These are phyloP conservation scores for Penicillium aurantiogriseum DNA, from an alignment of 2,329 filamentous ascomycete species.

Conservation along the genomic window DNA sequence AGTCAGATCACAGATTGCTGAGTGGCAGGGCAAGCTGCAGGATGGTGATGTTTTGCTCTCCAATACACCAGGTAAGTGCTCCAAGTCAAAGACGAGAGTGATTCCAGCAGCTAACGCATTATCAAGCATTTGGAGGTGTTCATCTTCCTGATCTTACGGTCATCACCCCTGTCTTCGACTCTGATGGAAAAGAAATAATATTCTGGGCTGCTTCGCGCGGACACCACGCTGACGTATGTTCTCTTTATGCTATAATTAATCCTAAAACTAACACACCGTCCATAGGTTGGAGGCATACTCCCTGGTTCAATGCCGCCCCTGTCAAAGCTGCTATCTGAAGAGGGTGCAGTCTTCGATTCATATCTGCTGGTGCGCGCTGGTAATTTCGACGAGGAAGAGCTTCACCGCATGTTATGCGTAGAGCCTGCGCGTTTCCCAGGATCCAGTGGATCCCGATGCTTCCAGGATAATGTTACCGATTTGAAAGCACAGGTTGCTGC, in stretches of 20 bases:
- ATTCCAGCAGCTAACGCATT: background rate
- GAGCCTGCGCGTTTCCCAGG: conserved; percentile 69
- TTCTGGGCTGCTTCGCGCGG: conserved; percentile 75
- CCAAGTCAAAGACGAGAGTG: too few relatives aligned
- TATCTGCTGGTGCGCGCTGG: conserved; percentile 71
- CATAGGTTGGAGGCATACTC: conserved; percentile 66
- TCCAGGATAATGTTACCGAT: conserved; percentile 77
- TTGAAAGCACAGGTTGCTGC: conserved; percentile 78
- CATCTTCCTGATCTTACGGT: conserved; percentile 76
- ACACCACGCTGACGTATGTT: conserved; percentile 65
- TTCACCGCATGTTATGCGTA: conserved; percentile 63
- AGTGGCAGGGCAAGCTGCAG: conserved; percentile 70
- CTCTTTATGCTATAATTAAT: background rate
- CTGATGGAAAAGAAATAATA: conserved; percentile 67
- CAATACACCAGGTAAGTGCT: conserved; percentile 63
- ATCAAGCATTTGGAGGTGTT: conserved; percentile 70
- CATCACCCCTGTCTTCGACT: conserved; percentile 69
- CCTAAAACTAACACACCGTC: background rate
- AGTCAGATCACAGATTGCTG: conserved; percentile 68
- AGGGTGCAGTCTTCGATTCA: conserved; percentile 55
- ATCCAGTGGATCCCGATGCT: conserved; percentile 70
- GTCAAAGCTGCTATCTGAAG: conserved; percentile 34
- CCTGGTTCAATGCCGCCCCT: conserved; percentile 68
- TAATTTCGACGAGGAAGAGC: conserved; percentile 67
- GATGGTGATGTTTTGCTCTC: conserved; percentile 74